Percentiles rank a stretch among this genome's conserved stretches.
Evolutionary conservation across 1,284 basidiomycete genomes (phyloP).

Genomic region (Wallemia mellicola): DNA sequence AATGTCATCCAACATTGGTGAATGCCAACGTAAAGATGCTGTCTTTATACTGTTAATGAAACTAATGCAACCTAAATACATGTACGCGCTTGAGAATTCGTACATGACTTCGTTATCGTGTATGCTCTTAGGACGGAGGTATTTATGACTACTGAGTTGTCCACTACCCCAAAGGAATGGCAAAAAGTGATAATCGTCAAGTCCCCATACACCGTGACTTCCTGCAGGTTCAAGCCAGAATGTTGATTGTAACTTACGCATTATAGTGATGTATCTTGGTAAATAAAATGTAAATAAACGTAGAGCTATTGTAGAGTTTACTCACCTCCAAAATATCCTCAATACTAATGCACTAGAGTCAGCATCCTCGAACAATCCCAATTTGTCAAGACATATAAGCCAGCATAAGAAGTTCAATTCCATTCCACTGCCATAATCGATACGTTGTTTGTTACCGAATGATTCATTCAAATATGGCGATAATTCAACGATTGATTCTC

Average conservation of each 20-base stretch:
- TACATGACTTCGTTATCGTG: constrained; percentile 79
- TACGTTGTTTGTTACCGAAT: constrained; percentile 73
- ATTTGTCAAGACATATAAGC: constrained; percentile 51
- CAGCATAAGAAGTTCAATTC: constrained; percentile 93
- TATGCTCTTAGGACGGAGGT: constrained; percentile 69
- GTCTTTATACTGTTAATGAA: constrained; percentile 97
- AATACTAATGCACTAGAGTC: constrained; percentile 56
- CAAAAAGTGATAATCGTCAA: constrained; percentile 93
- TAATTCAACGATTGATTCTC: constrained; percentile 31
- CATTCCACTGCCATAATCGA: constrained; percentile 98
- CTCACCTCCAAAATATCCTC: constrained; percentile 83
- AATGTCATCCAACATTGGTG: constrained; percentile 95
- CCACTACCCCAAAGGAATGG: constrained; percentile 75
- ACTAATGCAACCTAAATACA: constrained; percentile 85
- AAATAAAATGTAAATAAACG: too few species aligned
- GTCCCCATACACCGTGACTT: constrained; percentile 90
- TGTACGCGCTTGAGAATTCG: constrained; percentile 71
- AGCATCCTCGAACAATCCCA: constrained; percentile 31
- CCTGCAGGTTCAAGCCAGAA: constrained; percentile 98
- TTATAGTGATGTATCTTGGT: constrained; percentile 64
- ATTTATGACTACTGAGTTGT: constrained; percentile 58
- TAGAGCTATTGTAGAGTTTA: too few species aligned
- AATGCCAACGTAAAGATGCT: constrained; percentile 86
- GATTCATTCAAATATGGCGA: constrained; percentile 52
- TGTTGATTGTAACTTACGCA: constrained; percentile 65